Evolutionary conservation across 225 moss, liverwort and hornwort species (phyloP).

Genomic region (Sphagnum contortum): DNA sequence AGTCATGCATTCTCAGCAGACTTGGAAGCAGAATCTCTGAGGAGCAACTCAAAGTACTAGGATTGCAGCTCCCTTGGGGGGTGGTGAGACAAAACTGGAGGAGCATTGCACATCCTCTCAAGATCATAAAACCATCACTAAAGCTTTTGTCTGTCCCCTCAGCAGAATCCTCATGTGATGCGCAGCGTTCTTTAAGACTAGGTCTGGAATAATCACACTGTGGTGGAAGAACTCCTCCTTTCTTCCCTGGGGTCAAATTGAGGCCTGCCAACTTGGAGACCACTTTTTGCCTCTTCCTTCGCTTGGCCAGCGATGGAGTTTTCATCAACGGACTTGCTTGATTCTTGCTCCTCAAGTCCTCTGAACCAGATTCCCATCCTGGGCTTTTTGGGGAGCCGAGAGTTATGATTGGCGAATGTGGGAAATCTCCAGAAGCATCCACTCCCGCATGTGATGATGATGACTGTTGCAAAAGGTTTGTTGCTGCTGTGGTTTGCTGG

Average conservation of each 20-base stretch:
- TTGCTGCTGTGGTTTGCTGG: conserved; percentile 8
- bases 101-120: background rate
- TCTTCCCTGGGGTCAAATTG: background rate
- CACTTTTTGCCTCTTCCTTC: too few relatives aligned
- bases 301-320: too few relatives aligned
- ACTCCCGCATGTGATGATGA: too few relatives aligned
- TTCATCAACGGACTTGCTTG: too few relatives aligned
- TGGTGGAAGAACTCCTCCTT: background rate
- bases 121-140: background rate
- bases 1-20: conserved; percentile 26
- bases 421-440: too few relatives aligned
- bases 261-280: background rate
- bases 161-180: background rate
- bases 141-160: background rate
- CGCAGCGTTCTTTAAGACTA: background rate
- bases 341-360: too few relatives aligned
- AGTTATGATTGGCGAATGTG: too few relatives aligned
- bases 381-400: too few relatives aligned
- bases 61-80: background rate
- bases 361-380: too few relatives aligned
- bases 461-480: too few relatives aligned
- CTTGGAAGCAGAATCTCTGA: conserved; percentile 27
- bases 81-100: conserved; percentile 11
- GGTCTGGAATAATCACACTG: background rate
- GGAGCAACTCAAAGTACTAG: conserved; percentile 12